These are phyloP conservation scores for Rhodamnia argentea DNA, from an alignment of 345 rosid genomes.

Conservation along the genomic window DNA sequence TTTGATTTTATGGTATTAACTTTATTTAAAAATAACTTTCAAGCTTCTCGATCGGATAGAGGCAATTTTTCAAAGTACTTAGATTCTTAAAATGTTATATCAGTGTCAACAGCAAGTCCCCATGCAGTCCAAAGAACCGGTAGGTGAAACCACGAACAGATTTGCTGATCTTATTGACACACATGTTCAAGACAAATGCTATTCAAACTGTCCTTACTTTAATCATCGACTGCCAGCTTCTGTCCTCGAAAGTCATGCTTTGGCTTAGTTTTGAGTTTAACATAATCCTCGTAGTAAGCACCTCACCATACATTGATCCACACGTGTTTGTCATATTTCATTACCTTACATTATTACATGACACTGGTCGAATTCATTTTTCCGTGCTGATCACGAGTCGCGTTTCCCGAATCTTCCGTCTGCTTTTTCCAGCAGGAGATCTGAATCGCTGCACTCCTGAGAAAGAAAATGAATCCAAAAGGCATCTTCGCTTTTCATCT, in stretches of 20 bases:
- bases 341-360: not conserved
- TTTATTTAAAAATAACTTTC: not conserved
- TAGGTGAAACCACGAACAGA: not conserved
- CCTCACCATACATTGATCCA: not conserved
- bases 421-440: not conserved
- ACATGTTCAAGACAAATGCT: not conserved
- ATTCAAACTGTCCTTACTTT: not conserved
- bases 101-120: not conserved
- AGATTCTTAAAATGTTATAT: not conserved
- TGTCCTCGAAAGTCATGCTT: not conserved
- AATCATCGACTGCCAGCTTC: not conserved
- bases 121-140: not conserved
- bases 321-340: not conserved
- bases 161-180: not conserved
- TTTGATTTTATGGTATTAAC: too few species aligned
- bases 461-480: not conserved
- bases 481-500: not conserved
- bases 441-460: not conserved
- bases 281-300: not conserved
- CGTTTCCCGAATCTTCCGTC: not conserved
- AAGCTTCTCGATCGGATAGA: not conserved
- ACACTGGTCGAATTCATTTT: not conserved
- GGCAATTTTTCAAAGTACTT: not conserved
- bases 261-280: not conserved
- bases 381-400: not conserved